These are phyloP conservation scores for Geotrichum reessii DNA, from an alignment of 1,139 yeast genomes.

Conservation along the genomic window DNA sequence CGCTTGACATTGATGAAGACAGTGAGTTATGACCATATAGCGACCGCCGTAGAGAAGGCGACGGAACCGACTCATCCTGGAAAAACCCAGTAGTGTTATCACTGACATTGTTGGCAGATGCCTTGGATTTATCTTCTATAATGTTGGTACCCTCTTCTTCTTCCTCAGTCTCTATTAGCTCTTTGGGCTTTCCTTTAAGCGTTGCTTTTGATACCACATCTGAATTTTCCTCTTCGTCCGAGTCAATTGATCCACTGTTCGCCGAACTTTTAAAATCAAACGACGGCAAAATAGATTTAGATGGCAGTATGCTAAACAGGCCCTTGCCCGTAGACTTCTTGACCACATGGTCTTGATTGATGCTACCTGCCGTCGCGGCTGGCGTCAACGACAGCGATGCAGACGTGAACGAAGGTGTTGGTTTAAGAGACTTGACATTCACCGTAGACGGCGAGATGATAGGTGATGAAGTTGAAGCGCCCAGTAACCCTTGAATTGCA, in stretches of 20 bases:
- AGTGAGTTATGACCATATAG: neutral
- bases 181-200: neutral
- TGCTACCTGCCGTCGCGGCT: neutral
- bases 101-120: neutral
- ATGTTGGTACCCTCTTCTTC: neutral
- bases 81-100: neutral
- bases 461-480: constrained; percentile 2
- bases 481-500: constrained; percentile 7
- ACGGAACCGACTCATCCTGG: neutral
- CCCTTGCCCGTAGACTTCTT: constrained; percentile 2
- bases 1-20: constrained; percentile 8
- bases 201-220: neutral
- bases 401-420: constrained; percentile 1
- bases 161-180: neutral
- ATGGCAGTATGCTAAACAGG: constrained; percentile 16
- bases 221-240: constrained; percentile 5
- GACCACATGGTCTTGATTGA: neutral
- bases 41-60: neutral
- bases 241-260: constrained; percentile 1
- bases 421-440: neutral
- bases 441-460: neutral
- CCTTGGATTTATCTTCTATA: neutral
- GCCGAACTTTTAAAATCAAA: neutral
- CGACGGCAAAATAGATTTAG: constrained; percentile 12
- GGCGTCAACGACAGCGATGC: neutral